Conservation (phyloP, 2,329 filamentous ascomycete genomes). For the Colletotrichum paranaense region DNA sequence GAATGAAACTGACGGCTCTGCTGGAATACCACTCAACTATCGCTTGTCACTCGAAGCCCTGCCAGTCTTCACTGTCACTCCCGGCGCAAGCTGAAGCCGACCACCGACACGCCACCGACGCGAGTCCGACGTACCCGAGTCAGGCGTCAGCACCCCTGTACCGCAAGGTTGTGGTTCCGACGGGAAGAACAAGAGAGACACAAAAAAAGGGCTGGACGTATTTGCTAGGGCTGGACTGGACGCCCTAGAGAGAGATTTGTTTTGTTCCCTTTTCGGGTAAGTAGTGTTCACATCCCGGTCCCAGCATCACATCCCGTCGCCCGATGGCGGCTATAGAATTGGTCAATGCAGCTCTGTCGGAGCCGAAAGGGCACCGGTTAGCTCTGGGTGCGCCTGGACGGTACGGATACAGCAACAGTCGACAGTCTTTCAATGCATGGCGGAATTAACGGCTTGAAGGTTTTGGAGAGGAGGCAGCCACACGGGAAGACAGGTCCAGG, state of each 20-base stretch:
- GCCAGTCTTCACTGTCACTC: background rate
- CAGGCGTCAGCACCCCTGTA: background rate
- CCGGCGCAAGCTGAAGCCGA: conserved; percentile 6
- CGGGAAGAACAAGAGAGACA: background rate
- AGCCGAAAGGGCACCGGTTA: conserved; percentile 28
- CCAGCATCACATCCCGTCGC: background rate
- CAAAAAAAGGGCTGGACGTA: background rate
- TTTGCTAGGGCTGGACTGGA: conserved; percentile 6
- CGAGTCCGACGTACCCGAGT: conserved; percentile 23
- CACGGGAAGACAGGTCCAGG: background rate
- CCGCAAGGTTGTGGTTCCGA: background rate
- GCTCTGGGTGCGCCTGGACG: background rate
- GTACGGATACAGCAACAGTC: too few relatives aligned
- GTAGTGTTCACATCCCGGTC: background rate
- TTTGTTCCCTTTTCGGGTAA: background rate
- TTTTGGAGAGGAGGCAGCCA: background rate
- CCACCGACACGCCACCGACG: conserved; percentile 14
- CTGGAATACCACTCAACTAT: background rate
- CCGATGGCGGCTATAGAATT: background rate
- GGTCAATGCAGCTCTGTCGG: conserved; percentile 1
- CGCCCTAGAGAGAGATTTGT: background rate
- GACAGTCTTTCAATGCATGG: background rate
- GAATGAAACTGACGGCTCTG: background rate
- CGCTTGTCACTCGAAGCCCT: background rate
- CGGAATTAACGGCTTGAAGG: background rate